Evolutionary conservation across 2,329 filamentous ascomycete genomes (phyloP).

Genomic region (Sclerotinia glacialis): DNA sequence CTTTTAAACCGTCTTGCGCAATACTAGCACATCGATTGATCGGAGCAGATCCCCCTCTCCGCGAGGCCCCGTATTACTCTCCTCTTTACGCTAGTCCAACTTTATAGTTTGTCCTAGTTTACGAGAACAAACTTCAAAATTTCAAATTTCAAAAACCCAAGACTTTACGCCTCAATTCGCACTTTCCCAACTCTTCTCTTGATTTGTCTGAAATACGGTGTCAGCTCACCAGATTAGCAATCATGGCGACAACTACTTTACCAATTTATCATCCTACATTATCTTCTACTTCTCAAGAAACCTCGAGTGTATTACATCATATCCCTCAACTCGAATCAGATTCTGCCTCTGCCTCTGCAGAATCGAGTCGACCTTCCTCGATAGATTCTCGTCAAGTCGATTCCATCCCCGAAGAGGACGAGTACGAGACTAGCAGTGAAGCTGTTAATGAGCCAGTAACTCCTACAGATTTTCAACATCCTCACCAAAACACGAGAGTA

Average conservation of each 20-base stretch:
- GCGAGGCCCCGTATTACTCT: not conserved
- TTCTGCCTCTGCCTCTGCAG: constrained; percentile 24
- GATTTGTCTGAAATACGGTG: not conserved
- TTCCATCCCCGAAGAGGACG: constrained; percentile 55
- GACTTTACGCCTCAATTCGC: constrained; percentile 1
- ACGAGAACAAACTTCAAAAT: not conserved
- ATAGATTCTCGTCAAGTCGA: constrained; percentile 45
- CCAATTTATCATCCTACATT: constrained; percentile 18
- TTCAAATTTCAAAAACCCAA: not conserved
- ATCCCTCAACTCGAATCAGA: constrained; percentile 10
- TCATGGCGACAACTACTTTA: constrained; percentile 16
- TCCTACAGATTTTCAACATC: constrained; percentile 56
- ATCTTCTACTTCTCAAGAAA: constrained; percentile 3
- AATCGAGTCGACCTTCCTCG: constrained; percentile 29
- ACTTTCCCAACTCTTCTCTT: constrained; percentile 10
- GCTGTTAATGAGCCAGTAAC: constrained; percentile 59
- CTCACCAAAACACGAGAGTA: constrained; percentile 49
- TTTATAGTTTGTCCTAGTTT: not conserved
- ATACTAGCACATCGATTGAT: not conserved
- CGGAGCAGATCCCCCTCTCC: not conserved
- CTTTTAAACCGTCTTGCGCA: not conserved
- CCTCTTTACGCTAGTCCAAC: not conserved
- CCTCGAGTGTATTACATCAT: constrained; percentile 16
- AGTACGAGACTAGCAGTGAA: constrained; percentile 58
- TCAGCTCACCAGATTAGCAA: not conserved